phyloP scores from a whole-genome alignment of 352 stramenopile genomes.

The Aphanomyces invadans region DNA sequence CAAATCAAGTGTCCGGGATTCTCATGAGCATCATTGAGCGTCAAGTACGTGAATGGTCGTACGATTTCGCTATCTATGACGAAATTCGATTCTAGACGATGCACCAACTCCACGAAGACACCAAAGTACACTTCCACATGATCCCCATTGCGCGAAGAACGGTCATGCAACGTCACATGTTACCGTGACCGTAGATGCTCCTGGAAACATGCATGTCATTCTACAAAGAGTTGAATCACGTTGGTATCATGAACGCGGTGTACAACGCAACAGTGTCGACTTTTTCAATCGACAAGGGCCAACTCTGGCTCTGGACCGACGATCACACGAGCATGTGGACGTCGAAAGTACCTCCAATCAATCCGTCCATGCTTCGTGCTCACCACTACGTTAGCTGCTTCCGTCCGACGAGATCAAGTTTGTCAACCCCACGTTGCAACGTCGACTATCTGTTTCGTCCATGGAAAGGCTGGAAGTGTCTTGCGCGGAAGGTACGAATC shows the following conservation, averaged over 20 bases:
- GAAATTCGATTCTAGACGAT: too few relatives aligned
- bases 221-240: constrained; percentile 72
- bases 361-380: too few relatives aligned
- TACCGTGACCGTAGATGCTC: constrained; percentile 39
- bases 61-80: too few relatives aligned
- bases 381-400: constrained; percentile 25
- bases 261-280: constrained; percentile 66
- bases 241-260: constrained; percentile 71
- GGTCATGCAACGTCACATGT: too few relatives aligned
- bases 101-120: constrained; percentile 58
- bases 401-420: constrained; percentile 32
- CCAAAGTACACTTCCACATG: too few relatives aligned
- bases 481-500: constrained; percentile 19
- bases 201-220: constrained; percentile 69
- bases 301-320: constrained; percentile 58
- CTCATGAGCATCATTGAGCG: constrained; percentile 65
- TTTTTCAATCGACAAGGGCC: constrained; percentile 51
- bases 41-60: too few relatives aligned
- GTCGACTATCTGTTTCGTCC: constrained; percentile 14
- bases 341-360: constrained; percentile 44
- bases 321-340: constrained; percentile 55
- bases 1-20: constrained; percentile 54
- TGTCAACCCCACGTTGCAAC: constrained; percentile 29
- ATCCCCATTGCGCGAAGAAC: too few relatives aligned
- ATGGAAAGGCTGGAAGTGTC: constrained; percentile 9